phyloP scores from a whole-genome alignment of 2,329 filamentous ascomycete species.

The Hymenoscyphus fraxineus region DNA sequence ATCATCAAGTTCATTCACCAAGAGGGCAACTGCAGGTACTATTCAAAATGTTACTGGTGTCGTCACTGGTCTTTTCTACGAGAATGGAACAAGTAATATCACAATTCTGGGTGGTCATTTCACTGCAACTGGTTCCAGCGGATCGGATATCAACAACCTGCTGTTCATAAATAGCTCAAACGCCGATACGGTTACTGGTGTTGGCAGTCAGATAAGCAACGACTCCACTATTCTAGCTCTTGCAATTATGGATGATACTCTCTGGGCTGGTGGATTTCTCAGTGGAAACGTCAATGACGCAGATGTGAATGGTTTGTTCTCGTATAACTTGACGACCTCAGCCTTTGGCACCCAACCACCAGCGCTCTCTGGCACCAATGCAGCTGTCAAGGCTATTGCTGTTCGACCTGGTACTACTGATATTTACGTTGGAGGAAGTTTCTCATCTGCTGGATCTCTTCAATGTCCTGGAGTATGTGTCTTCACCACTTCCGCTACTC shows the following conservation, averaged over 20 bases:
- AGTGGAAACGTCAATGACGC: conserved; percentile 64
- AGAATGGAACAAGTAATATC: conserved; percentile 64
- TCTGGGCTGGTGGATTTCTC: conserved; percentile 81
- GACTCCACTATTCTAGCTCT: conserved; percentile 75
- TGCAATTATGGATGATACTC: conserved; percentile 59
- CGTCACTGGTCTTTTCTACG: conserved; percentile 76
- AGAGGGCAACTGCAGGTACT: conserved; percentile 42
- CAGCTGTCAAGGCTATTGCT: conserved; percentile 72
- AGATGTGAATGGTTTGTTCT: conserved; percentile 67
- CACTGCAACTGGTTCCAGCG: conserved; percentile 63
- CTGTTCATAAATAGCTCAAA: conserved; percentile 76
- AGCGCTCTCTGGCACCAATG: conserved; percentile 64
- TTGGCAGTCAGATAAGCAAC: conserved; percentile 61
- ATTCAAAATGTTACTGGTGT: conserved; percentile 59
- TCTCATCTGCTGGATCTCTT: conserved; percentile 77
- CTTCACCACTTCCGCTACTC: conserved; percentile 64
- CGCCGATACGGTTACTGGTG: conserved; percentile 62
- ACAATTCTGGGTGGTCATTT: conserved; percentile 91
- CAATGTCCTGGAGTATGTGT: conserved; percentile 79
- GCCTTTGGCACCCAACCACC: conserved; percentile 70
- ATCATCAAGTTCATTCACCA: conserved; percentile 39
- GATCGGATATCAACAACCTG: conserved; percentile 72
- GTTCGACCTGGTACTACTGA: conserved; percentile 66
- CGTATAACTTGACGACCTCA: conserved; percentile 69
- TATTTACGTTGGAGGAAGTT: conserved; percentile 83